Evolutionary conservation across 140 eudicot genomes (phyloP).

Genomic region (Ambrosia hybrid): DNA sequence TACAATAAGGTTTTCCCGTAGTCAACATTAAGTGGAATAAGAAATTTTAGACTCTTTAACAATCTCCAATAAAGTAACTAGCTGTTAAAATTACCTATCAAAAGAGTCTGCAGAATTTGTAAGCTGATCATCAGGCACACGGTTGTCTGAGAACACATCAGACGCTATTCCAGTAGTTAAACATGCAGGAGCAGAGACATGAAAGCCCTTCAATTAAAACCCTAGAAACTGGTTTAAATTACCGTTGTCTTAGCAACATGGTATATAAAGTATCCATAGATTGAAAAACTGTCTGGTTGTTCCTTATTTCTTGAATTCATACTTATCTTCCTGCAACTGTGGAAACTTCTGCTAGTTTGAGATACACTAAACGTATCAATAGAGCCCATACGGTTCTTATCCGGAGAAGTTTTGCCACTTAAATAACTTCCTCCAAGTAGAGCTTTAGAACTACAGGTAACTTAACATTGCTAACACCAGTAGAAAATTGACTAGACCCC

Average conservation of each 20-base stretch:
- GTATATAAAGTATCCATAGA: slow-evolving; percentile 63
- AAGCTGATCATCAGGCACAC: slow-evolving; percentile 44
- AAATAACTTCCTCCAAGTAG: slow-evolving; percentile 39
- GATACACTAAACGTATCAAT: slow-evolving; percentile 31
- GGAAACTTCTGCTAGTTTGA: slow-evolving; percentile 42
- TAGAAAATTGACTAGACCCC: slow-evolving; percentile 32
- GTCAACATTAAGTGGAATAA: slow-evolving; percentile 23
- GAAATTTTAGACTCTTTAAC: neutral
- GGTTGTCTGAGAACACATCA: slow-evolving; percentile 57
- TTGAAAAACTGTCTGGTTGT: slow-evolving; percentile 38
- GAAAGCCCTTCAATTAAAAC: slow-evolving; percentile 48
- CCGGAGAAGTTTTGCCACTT: slow-evolving; percentile 25
- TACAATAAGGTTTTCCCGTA: slow-evolving; percentile 43
- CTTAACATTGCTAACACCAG: slow-evolving; percentile 28
- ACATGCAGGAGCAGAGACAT: slow-evolving; percentile 47
- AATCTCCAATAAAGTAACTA: neutral
- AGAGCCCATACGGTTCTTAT: slow-evolving; percentile 22
- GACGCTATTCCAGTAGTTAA: slow-evolving; percentile 60
- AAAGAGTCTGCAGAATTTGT: slow-evolving; percentile 55
- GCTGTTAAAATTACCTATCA: slow-evolving; percentile 46
- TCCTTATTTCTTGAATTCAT: slow-evolving; percentile 71
- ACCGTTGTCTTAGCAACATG: slow-evolving; percentile 52
- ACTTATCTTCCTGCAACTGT: slow-evolving; percentile 47
- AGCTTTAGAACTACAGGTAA: slow-evolving; percentile 48
- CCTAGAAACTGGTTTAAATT: slow-evolving; percentile 36